A percentile compares a stretch with the other conserved stretches of the same genome.
Evolutionary conservation across 176 grass and related monocot genomes (phyloP).

Genomic region (Rhynchospora breviuscula): DNA sequence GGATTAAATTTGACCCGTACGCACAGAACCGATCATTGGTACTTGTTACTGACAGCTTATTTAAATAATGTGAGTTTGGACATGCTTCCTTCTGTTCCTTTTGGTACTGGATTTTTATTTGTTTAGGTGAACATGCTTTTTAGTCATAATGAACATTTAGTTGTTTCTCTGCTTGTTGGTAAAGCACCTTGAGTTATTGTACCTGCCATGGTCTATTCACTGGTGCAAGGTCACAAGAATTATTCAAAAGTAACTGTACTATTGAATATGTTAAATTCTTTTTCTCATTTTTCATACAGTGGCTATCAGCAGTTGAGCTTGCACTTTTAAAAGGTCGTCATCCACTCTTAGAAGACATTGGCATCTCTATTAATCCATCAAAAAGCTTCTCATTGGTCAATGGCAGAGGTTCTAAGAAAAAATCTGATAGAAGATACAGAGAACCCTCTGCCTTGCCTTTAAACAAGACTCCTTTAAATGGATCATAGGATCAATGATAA

Average conservation of each 20-base stretch:
- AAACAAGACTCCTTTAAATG: constrained; percentile 10
- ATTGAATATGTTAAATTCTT: constrained; percentile 8
- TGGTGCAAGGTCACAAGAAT: background rate
- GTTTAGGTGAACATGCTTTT: background rate
- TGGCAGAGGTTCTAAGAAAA: background rate
- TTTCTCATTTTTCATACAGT: constrained; percentile 51
- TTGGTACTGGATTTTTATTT: background rate
- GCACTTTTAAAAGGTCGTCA: constrained; percentile 91
- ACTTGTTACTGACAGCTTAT: background rate
- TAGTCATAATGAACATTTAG: background rate
- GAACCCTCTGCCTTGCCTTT: constrained; percentile 4
- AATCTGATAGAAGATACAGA: background rate
- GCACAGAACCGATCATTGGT: no score
- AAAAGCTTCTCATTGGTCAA: constrained; percentile 64
- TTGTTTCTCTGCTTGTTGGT: background rate
- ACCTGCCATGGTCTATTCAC: background rate
- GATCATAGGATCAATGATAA: background rate
- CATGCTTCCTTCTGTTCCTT: background rate
- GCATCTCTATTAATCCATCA: constrained; percentile 72
- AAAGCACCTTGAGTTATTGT: background rate
- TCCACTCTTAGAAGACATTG: constrained; percentile 87
- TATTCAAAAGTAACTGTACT: constrained; percentile 10
- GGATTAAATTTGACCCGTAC: no score
- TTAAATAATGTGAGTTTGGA: background rate
- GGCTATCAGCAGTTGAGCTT: constrained; percentile 87